phyloP scores from a whole-genome alignment of 768 basidiomycete species.

The Rhizopogon vinicolor region DNA sequence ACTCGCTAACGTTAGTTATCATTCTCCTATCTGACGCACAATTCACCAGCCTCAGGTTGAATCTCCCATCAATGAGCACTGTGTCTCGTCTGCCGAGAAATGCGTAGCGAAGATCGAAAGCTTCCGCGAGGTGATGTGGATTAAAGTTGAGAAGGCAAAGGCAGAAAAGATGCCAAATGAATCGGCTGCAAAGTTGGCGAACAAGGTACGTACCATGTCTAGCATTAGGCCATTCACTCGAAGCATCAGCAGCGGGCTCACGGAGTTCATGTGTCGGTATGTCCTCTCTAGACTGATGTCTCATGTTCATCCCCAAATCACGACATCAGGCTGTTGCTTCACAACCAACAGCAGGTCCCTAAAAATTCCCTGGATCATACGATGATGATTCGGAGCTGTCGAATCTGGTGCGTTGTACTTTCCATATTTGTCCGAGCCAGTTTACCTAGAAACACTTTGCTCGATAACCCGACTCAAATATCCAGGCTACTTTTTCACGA shows the following conservation, averaged over 20 bases:
- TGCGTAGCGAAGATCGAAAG: background rate
- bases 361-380: background rate
- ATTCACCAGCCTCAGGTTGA: no score
- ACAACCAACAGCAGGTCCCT: background rate
- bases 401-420: background rate
- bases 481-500: background rate
- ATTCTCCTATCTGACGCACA: no score
- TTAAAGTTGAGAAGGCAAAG: background rate
- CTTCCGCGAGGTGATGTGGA: background rate
- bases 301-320: no score
- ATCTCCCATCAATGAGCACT: no score
- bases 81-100: no score
- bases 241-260: no score
- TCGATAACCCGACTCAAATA: background rate
- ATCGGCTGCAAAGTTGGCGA: background rate
- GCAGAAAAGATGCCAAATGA: background rate
- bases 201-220: background rate
- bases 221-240: background rate
- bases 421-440: background rate
- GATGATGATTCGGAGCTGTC: background rate
- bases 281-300: background rate
- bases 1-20: no score
- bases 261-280: background rate
- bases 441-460: background rate
- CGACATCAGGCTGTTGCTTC: no score